Conservation (phyloP, 164 flowering plant genomes). For the Nymphaea colorata region DNA sequence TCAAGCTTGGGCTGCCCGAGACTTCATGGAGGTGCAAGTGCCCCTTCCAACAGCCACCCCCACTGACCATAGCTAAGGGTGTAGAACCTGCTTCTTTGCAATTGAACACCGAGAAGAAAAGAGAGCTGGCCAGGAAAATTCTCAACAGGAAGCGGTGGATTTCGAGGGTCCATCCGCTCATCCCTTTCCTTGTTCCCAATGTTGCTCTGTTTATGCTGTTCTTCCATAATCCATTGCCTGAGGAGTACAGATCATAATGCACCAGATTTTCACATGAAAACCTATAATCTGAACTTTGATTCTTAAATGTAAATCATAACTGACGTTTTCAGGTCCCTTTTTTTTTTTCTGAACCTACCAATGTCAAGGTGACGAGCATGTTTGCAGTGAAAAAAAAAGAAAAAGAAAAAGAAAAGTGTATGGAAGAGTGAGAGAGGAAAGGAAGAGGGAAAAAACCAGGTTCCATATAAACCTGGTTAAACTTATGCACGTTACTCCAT, state of each 20-base stretch:
- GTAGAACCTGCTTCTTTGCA: slow-evolving; percentile 36
- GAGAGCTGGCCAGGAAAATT: slow-evolving; percentile 41
- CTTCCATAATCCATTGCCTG: slow-evolving; percentile 50
- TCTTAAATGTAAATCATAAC: no score
- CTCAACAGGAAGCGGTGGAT: slow-evolving; percentile 32
- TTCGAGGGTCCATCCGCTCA: slow-evolving; percentile 35
- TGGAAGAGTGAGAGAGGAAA: no score
- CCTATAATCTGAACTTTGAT: no score
- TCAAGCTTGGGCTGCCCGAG: slow-evolving; percentile 36
- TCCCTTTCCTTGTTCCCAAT: slow-evolving; percentile 67
- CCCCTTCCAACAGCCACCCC: slow-evolving; percentile 81
- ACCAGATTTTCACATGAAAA: no score
- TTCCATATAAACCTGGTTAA: no score
- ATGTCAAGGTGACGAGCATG: no score
- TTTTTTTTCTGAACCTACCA: no score
- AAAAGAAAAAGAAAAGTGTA: no score
- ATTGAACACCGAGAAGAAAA: slow-evolving; percentile 43
- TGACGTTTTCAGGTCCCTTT: no score
- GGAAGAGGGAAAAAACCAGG: no score
- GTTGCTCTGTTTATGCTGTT: slow-evolving; percentile 36
- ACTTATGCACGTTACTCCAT: no score
- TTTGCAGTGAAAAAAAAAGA: no score
- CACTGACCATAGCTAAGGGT: slow-evolving; percentile 62
- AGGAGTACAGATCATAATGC: background rate
- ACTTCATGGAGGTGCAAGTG: slow-evolving; percentile 83